Evolutionary conservation across 2,329 filamentous ascomycete species (phyloP), one percentile per base, ranked within the genome.

Genomic region (Arthrobotrys conoides): DNA sequence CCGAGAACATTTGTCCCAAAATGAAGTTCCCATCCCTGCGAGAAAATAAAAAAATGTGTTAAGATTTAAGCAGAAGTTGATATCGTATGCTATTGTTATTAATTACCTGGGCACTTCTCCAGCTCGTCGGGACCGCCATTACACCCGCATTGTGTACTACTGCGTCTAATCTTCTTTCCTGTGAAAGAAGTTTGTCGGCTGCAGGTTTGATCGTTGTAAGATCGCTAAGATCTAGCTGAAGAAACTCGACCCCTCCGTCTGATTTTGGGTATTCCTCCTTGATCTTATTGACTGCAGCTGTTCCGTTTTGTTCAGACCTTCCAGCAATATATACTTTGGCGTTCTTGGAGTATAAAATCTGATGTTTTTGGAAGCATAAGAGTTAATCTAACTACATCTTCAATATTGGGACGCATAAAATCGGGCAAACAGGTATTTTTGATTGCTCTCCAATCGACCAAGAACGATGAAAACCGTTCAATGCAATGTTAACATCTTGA

Each of bases 321-420:
- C 86, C 86, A 3, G 88, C 88, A 27, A 89, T 82, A 82, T 89
- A 90, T n/a, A 90, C 86, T 0, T 84, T 88, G 41, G 85, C 88
- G 69, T 88, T 87, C 41, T 85, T 86, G 12, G 83, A 82, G 82
- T 90, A 90, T 10, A 91, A 84, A 2, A 90, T 85, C 46, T 86
- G 85, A 84, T 82, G 36, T 53, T 55, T 38, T 14, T 46, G 8
- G 3, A 30, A 30, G 38, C 38, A 44, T 12, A 44, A 44, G 14
- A 1, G 33, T 36, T 36, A 36, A 36, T 36, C n/a, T n/a, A n/a
- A 8, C 9, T 36, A 2, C 10, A 41, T 5, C 12, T 9, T 38
- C 12, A 41, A 41, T 41, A 2, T 41, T 16, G 12, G n/a, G n/a
- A n/a, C 16, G 38, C 38, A 41, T 41, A 41, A 16, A 38, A 41